Evolutionary conservation across 2,329 filamentous ascomycete genomes (phyloP).

Genomic region (Microsporum ferrugineum): DNA sequence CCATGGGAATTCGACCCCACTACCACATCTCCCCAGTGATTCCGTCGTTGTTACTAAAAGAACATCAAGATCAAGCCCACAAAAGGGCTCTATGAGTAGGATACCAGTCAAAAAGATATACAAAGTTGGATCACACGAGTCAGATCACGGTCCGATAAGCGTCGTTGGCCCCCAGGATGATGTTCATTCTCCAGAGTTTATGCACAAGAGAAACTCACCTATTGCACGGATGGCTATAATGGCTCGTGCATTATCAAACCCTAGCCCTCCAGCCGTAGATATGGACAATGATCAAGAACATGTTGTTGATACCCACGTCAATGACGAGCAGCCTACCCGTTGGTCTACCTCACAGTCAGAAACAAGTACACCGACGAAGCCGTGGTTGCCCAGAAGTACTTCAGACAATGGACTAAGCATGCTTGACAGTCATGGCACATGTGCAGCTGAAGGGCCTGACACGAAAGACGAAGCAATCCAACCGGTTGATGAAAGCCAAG

Average conservation of each 20-base stretch:
- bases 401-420: not conserved
- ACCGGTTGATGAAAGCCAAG: not conserved
- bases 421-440: not conserved
- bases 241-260: not conserved
- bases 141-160: not conserved
- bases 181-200: not conserved
- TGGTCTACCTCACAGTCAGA: not conserved
- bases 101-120: constrained; percentile 1
- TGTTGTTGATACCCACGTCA: not conserved
- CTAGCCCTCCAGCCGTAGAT: not conserved
- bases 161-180: not conserved
- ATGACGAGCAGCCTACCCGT: not conserved
- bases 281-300: not conserved
- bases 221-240: not conserved
- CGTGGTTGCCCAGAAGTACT: too few species aligned
- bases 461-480: not conserved
- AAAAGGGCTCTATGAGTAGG: not conserved
- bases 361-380: not conserved
- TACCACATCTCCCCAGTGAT: not conserved
- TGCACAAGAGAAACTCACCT: not conserved
- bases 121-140: not conserved
- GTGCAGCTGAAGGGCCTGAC: not conserved
- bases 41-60: not conserved
- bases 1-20: not conserved
- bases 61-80: not conserved